A percentile compares a stretch with the other conserved stretches of the same genome.
phyloP scores from a whole-genome alignment of 1,284 basidiomycete genomes.

The Ganoderma resinaceum region DNA sequence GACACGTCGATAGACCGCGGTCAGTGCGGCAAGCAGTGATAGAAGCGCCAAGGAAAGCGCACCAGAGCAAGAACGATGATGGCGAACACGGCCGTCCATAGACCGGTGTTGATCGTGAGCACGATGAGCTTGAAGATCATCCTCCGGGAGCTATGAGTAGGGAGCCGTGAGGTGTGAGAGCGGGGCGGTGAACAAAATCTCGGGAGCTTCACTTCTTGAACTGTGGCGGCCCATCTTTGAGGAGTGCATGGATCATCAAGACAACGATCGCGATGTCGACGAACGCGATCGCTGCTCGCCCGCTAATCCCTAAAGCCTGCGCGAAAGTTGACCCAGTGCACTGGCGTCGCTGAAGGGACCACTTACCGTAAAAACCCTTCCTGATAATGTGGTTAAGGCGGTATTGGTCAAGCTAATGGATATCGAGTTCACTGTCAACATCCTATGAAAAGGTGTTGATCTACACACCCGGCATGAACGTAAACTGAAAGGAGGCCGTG shows the following conservation, averaged over 20 bases:
- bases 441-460: background rate
- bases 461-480: background rate
- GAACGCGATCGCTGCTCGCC: background rate
- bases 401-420: background rate
- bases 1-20: too few species aligned
- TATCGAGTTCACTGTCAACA: background rate
- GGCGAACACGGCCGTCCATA: background rate
- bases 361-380: background rate
- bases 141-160: background rate
- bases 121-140: background rate
- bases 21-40: too few species aligned
- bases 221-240: background rate
- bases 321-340: background rate
- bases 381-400: background rate
- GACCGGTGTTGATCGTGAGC: background rate
- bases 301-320: background rate
- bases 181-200: background rate
- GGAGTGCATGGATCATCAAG: conserved; percentile 3
- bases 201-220: background rate
- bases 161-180: background rate
- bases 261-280: conserved; percentile 9
- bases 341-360: too few species aligned
- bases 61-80: background rate
- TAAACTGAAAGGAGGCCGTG: background rate
- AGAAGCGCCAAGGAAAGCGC: background rate